These are phyloP conservation scores for Phlebopus sp. DNA, from an alignment of 1,284 basidiomycete genomes.

Conservation along the genomic window DNA sequence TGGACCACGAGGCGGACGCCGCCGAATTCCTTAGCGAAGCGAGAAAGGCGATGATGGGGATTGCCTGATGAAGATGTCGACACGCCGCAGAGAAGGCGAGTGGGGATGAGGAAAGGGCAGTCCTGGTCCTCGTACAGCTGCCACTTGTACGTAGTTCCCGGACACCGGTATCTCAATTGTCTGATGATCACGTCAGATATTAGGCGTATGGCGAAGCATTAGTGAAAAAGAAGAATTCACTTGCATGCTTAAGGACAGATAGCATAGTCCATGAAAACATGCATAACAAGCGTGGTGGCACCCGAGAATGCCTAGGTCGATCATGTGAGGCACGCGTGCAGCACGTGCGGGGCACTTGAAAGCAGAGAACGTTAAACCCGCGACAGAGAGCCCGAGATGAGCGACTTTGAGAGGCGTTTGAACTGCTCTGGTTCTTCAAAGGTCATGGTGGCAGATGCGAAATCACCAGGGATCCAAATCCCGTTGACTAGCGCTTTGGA, in stretches of 20 bases:
- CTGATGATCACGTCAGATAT: conserved; percentile 27
- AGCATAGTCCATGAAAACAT: conserved; percentile 22
- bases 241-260: conserved; percentile 11
- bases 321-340: conserved; percentile 17
- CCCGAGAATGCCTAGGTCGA: conserved; percentile 4
- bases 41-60: conserved; percentile 27
- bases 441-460: too few relatives aligned
- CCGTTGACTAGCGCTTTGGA: background rate
- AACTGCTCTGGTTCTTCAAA: too few relatives aligned
- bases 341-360: background rate
- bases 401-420: too few relatives aligned
- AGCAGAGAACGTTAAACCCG: background rate
- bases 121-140: conserved; percentile 15
- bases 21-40: conserved; percentile 28
- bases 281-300: conserved; percentile 24
- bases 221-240: conserved; percentile 19
- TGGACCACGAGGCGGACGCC: conserved; percentile 29
- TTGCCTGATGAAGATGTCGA: conserved; percentile 19
- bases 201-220: conserved; percentile 19
- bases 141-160: conserved; percentile 28
- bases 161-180: conserved; percentile 22
- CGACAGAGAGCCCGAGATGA: background rate
- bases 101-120: conserved; percentile 14
- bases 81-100: conserved; percentile 29
- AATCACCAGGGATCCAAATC: too few relatives aligned